Base-by-base conservation (phyloP, 2,329 filamentous ascomycete genomes). In the Diaporthe citri region DNA sequence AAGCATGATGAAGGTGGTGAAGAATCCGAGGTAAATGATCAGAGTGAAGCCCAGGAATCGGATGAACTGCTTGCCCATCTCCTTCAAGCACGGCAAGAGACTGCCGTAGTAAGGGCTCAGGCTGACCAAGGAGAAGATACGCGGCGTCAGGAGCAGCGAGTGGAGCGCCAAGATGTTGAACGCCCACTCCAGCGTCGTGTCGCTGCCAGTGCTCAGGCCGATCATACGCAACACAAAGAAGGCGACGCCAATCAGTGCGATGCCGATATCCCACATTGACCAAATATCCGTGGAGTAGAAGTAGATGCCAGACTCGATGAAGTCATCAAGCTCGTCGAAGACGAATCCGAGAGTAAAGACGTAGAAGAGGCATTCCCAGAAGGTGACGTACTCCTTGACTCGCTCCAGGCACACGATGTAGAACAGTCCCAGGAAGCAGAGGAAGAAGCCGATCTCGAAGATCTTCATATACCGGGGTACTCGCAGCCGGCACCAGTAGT, bases 391-490 rank as follows among this genome's bases (percentile, higher is more conserved):
- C 2, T 64, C 51, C 72, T 56, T 71, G 34, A 52, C 66, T 22
- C 72, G 66, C 56, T 74, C 55, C 34, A 74, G 28, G 36, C 52
- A 71, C 31, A 74, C 72, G 34, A 64, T 39, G 22, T 71, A 74
- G 43, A 74, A 74, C 4, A 74, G 66, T n/a, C 55, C 72, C 34
- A 74, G 64, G 46, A 95, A 94, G 0, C 88, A 87, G 31, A 90
- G 86, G 81, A 95, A 94, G 84, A 95, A 95, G 6, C 91, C 80
- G 7, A 93, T 91, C 81, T 95, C 93, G 79, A 94, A 94, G 0
- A 90, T 87, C 81, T 95, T 94, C 67, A 93, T 88, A 80, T 95
- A 95, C 69, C 91, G 87, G 4, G 93, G 93, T 1, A 95, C 93
- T 55, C 93, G 87, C 34, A 95, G 85, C n/a, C 93, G 88, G 74